These are phyloP conservation scores for Lentinula sp. DNA, from an alignment of 768 basidiomycete species.

Conservation along the genomic window DNA sequence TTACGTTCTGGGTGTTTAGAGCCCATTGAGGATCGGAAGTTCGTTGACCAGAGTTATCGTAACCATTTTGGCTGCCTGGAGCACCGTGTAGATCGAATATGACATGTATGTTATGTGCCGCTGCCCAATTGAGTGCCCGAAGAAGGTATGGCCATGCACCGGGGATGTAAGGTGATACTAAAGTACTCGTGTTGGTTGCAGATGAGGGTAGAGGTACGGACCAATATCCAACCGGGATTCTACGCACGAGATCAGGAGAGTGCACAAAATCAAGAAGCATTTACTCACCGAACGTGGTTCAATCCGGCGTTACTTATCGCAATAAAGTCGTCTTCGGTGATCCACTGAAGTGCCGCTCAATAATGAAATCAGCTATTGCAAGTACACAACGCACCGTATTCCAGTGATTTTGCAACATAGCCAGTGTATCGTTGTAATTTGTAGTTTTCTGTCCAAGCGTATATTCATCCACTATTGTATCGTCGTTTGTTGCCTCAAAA, in stretches of 20 bases:
- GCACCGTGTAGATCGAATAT: constrained; percentile 77
- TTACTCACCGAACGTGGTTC: constrained; percentile 59
- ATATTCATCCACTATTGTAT: constrained; percentile 52
- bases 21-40: constrained; percentile 54
- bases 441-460: constrained; percentile 45
- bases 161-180: constrained; percentile 40
- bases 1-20: constrained; percentile 37
- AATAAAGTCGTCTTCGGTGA: constrained; percentile 63
- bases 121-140: constrained; percentile 59
- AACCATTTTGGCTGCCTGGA: constrained; percentile 48
- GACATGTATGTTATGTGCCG: constrained; percentile 53
- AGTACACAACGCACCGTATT: constrained; percentile 30
- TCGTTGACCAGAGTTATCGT: constrained; percentile 71
- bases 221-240: constrained; percentile 74
- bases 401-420: constrained; percentile 50
- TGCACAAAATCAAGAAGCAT: background rate
- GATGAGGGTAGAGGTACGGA: constrained; percentile 60
- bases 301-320: constrained; percentile 62
- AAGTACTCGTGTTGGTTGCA: constrained; percentile 37
- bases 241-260: constrained; percentile 14
- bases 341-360: constrained; percentile 31
- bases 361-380: background rate
- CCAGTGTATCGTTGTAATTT: constrained; percentile 33
- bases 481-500: constrained; percentile 56
- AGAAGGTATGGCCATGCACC: constrained; percentile 71